Percentiles rank a stretch among this genome's conserved stretches.
Evolutionary conservation across 306 rosid species (phyloP).

Genomic region (Pachyrhizus erosus): DNA sequence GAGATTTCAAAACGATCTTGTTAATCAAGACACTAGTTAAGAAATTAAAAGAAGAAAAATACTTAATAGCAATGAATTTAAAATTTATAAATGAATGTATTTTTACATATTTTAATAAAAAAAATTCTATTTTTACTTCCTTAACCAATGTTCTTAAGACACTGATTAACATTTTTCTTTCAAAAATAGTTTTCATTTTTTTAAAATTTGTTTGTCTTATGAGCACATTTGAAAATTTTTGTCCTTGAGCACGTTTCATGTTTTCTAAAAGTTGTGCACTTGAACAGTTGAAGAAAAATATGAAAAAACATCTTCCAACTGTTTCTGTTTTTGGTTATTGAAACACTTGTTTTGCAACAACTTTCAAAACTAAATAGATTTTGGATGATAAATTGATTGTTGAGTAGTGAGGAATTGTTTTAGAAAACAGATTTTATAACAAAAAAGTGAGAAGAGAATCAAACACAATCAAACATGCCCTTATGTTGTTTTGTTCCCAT

Average conservation of each 20-base stretch:
- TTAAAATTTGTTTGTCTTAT: neutral
- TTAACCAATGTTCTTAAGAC: too few species aligned
- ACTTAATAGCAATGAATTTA: too few species aligned
- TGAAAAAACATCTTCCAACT: neutral
- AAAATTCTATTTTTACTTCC: too few species aligned
- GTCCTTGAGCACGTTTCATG: neutral
- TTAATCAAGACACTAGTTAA: too few species aligned
- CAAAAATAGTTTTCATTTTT: neutral
- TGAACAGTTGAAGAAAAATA: neutral
- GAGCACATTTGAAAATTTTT: neutral
- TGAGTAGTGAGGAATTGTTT: neutral
- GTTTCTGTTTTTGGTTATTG: neutral
- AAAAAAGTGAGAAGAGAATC: neutral
- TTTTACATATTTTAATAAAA: too few species aligned
- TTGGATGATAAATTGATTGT: neutral
- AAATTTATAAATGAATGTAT: too few species aligned
- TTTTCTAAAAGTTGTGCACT: neutral
- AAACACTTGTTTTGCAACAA: neutral
- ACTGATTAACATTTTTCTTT: too few species aligned
- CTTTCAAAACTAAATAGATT: neutral
- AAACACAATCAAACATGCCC: neutral
- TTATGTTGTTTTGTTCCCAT: constrained; percentile 23
- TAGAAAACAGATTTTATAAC: neutral
- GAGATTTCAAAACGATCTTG: too few species aligned
- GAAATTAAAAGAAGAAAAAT: too few species aligned